These are phyloP conservation scores for Solanum boliviense DNA, from an alignment of 257 asterid genomes.

Conservation along the genomic window DNA sequence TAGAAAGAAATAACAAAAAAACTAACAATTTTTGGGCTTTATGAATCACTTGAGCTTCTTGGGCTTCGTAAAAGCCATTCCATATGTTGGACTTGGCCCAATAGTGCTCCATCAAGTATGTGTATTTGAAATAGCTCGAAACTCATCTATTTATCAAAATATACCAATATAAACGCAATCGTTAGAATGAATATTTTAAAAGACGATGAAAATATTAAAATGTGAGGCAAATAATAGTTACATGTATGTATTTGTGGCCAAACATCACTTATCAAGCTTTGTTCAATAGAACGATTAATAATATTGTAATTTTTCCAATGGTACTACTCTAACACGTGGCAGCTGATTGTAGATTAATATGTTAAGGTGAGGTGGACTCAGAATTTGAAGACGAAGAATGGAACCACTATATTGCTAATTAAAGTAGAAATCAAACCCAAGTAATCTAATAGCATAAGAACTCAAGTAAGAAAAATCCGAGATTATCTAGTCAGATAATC, in stretches of 20 bases:
- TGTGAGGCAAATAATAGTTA: not conserved
- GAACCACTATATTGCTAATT: not conserved
- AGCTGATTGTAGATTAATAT: not conserved
- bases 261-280: not conserved
- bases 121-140: not conserved
- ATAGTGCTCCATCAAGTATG: not conserved
- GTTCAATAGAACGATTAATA: not conserved
- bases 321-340: not conserved
- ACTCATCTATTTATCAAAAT: not conserved
- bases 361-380: not conserved
- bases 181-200: not conserved
- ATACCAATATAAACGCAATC: not conserved
- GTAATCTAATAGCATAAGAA: too few relatives aligned
- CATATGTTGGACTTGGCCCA: not conserved
- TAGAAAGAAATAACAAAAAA: not conserved
- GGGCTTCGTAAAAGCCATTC: not conserved
- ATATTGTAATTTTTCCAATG: not conserved
- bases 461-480: not conserved
- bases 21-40: not conserved
- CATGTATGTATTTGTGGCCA: not conserved
- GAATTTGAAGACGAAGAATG: not conserved
- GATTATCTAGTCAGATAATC: not conserved
- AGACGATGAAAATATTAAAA: too few relatives aligned
- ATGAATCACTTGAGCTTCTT: not conserved
- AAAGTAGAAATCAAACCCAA: not conserved